A percentile compares a stretch with the other conserved stretches of the same genome.
Evolutionary conservation across 2,329 filamentous ascomycete genomes (phyloP).

Genomic region (Curvularia spicifera): DNA sequence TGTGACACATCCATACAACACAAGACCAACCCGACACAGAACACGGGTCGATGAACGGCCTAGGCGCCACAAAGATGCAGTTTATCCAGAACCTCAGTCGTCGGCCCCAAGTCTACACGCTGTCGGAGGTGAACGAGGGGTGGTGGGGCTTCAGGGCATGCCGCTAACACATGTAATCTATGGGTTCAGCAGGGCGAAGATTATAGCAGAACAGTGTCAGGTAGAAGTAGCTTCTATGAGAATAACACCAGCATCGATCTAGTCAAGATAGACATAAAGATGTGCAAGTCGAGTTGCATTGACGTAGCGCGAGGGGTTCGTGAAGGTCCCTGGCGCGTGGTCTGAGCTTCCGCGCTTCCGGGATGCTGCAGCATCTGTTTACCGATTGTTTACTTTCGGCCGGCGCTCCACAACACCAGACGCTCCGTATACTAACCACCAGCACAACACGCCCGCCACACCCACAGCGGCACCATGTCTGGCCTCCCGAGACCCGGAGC

Average conservation of each 20-base stretch:
- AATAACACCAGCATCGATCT: background rate
- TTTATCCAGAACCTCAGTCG: background rate
- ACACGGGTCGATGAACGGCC: background rate
- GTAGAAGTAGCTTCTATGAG: background rate
- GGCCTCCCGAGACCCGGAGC: constrained; percentile 60
- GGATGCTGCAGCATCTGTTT: constrained; percentile 19
- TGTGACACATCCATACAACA: background rate
- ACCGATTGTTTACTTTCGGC: constrained; percentile 32
- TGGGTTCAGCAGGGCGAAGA: background rate
- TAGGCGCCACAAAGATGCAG: background rate
- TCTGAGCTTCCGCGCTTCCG: constrained; percentile 5
- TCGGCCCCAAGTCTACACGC: background rate
- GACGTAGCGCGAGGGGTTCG: constrained; percentile 18
- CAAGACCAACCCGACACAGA: background rate
- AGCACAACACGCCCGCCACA: constrained; percentile 26
- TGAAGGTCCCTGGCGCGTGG: constrained; percentile 1
- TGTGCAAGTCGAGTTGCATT: constrained; percentile 12
- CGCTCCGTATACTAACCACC: constrained; percentile 19
- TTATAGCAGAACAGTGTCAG: background rate
- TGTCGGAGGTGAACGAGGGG: constrained; percentile 16
- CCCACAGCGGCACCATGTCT: constrained; percentile 54
- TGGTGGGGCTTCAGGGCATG: constrained; percentile 20
- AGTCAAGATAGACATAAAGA: background rate
- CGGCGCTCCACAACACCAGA: constrained; percentile 18
- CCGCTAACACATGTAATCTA: background rate